Percentiles rank a stretch among this genome's conserved stretches.
Conservation (phyloP, 768 basidiomycete genomes). For the Cystofilobasidium ferigula region DNA sequence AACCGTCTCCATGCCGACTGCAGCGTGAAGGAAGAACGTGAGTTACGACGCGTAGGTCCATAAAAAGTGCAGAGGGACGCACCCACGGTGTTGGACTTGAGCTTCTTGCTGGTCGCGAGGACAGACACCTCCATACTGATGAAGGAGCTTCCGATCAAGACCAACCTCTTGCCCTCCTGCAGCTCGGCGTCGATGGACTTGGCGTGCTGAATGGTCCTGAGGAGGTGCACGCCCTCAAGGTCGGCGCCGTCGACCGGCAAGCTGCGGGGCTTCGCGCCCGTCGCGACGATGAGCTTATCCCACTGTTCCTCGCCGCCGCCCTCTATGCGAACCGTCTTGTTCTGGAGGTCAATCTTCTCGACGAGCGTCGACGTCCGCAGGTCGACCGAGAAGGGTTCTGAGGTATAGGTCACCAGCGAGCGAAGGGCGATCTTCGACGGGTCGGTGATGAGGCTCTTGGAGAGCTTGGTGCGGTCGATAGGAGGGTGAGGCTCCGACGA, state of each 20-base stretch:
- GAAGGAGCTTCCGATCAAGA: slow-evolving; percentile 79
- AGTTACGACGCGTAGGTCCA: background rate
- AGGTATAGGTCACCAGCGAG: background rate
- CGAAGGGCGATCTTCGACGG: slow-evolving; percentile 51
- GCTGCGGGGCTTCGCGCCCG: slow-evolving; percentile 57
- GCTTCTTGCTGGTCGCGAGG: slow-evolving; percentile 60
- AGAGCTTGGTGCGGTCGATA: slow-evolving; percentile 81
- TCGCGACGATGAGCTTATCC: slow-evolving; percentile 66
- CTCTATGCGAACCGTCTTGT: slow-evolving; percentile 55
- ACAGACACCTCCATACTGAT: slow-evolving; percentile 81
- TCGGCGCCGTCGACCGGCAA: slow-evolving; percentile 65
- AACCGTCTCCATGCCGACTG: slow-evolving; percentile 68
- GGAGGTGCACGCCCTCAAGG: slow-evolving; percentile 62
- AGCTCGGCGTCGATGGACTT: slow-evolving; percentile 45
- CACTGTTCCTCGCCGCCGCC: slow-evolving; percentile 55
- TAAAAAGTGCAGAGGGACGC: background rate
- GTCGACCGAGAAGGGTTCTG: slow-evolving; percentile 4
- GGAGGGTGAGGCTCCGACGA: slow-evolving; percentile 70
- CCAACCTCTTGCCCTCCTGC: slow-evolving; percentile 61
- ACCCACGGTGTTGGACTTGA: slow-evolving; percentile 52
- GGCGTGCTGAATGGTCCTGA: slow-evolving; percentile 60
- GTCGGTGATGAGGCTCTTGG: slow-evolving; percentile 66
- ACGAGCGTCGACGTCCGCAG: slow-evolving; percentile 46
- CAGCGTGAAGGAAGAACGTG: slow-evolving; percentile 40
- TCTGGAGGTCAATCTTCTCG: slow-evolving; percentile 54